These are phyloP conservation scores for Chaetomidium leptoderma DNA, from an alignment of 495 filamentous ascomycete species.

Conservation along the genomic window DNA sequence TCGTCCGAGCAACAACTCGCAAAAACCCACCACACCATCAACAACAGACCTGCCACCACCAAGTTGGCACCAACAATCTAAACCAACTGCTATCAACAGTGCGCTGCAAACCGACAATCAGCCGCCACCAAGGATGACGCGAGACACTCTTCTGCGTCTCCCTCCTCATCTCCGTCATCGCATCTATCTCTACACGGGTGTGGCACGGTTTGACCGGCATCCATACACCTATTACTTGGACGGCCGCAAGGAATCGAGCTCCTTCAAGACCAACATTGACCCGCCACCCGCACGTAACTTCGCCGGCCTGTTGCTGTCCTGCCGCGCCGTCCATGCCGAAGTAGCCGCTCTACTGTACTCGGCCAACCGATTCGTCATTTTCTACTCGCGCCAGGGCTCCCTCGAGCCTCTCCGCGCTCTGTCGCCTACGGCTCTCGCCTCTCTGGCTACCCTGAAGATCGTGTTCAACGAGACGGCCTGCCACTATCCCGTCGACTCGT, in stretches of 20 bases:
- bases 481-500: neutral
- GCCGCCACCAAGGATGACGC: neutral
- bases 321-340: neutral
- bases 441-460: neutral
- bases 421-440: neutral
- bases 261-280: neutral
- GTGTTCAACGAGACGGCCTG: neutral
- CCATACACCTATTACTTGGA: neutral
- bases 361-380: conserved; percentile 3
- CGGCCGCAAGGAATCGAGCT: neutral
- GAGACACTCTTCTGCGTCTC: neutral
- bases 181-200: neutral
- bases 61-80: too few species aligned
- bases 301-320: neutral
- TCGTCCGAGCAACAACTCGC: too few species aligned
- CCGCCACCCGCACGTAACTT: neutral
- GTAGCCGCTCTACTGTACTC: neutral
- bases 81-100: too few species aligned
- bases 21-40: too few species aligned
- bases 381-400: neutral
- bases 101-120: neutral
- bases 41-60: too few species aligned
- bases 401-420: neutral
- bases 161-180: neutral
- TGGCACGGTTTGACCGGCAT: neutral